Base-by-base conservation (phyloP, 768 basidiomycete species). In the Phlebiopsis gigantea region DNA sequence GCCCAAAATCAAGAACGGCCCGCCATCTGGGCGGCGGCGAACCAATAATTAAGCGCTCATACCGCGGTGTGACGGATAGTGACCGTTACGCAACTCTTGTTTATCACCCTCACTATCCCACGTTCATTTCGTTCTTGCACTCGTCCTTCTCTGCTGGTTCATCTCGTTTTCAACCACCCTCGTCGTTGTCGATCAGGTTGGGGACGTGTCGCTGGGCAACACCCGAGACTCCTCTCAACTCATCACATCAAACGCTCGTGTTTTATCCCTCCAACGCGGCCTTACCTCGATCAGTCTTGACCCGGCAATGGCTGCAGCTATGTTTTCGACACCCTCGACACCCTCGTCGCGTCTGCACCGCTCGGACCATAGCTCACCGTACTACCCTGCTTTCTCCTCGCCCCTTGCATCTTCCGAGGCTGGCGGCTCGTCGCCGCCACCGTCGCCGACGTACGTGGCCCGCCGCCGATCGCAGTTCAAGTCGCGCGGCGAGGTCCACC, bases 391-490 rank as follows among this genome's bases (percentile, higher is more conserved):
- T 10, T 15, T 56, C 68, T 75, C 83, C 0, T 85, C 83, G 0
- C 83, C 82, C 0, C 74, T 84, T 4, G 79, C 75, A 0, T 76
- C 77, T 8, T 51, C 50, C 25, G 50, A 51, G 25, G 74, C 77
- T 5, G 64, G 57, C 6, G 47, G 42, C 43, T 57, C 61, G 8
- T 57, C 61, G 30, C 68, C 69, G 2, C 71, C 63, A 42, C 75
- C 76, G 0, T 82, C 83, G 3, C 81, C 82, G 6, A 70, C 75
- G 6, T 68, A 68, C 25, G 70, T 71, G 0, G 73, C 73, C 4
- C 73, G 76, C 59, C 78, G 84, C 7, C 76, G 77, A 4, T 69
- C 75, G n/a, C 82, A 84, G 43, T 84, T 80, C 66, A 85, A 85
- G 65, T 62, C 24, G 59, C 65, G 0, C 62, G 74, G 5, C 69